Conservation (phyloP, 306 rosid species). For the Citrullus colocynthis region DNA sequence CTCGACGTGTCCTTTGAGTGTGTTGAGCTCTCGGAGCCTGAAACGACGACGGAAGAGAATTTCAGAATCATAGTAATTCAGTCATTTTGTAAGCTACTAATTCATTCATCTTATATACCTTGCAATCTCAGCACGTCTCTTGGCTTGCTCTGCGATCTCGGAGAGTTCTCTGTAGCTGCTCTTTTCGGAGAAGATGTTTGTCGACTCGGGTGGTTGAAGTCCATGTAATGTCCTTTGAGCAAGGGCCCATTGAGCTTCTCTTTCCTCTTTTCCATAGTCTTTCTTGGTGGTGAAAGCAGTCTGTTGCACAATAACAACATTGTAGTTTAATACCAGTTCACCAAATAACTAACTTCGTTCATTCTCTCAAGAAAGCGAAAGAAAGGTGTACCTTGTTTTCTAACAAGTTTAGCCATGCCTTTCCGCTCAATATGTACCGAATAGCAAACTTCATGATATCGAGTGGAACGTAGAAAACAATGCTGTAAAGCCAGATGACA, state of each 20-base stretch:
- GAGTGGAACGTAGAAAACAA: constrained; percentile 9
- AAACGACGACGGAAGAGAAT: background rate
- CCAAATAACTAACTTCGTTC: too few relatives aligned
- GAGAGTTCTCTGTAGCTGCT: constrained; percentile 85
- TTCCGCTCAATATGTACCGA: constrained; percentile 14
- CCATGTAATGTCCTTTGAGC: constrained; percentile 98
- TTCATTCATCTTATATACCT: constrained; percentile 25
- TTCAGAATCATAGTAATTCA: background rate
- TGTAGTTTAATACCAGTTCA: background rate
- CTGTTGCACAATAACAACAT: constrained; percentile 23
- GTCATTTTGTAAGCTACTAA: background rate
- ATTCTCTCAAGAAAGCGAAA: background rate
- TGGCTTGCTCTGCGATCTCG: constrained; percentile 98
- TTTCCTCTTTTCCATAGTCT: constrained; percentile 84
- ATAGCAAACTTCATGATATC: constrained; percentile 12
- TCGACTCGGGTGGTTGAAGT: constrained; percentile 73
- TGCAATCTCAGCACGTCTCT: constrained; percentile 97
- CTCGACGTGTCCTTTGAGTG: constrained; percentile 96
- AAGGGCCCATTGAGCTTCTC: constrained; percentile 99
- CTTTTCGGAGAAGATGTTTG: constrained; percentile 53
- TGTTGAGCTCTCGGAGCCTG: constrained; percentile 92
- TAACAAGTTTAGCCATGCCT: constrained; percentile 9
- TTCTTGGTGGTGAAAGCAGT: constrained; percentile 99
- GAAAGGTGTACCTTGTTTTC: constrained; percentile 4
- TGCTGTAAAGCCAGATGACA: constrained; percentile 16